Evolutionary conservation across 192 early-diverging fungal genomes (phyloP).

Genomic region (Backusella circina): DNA sequence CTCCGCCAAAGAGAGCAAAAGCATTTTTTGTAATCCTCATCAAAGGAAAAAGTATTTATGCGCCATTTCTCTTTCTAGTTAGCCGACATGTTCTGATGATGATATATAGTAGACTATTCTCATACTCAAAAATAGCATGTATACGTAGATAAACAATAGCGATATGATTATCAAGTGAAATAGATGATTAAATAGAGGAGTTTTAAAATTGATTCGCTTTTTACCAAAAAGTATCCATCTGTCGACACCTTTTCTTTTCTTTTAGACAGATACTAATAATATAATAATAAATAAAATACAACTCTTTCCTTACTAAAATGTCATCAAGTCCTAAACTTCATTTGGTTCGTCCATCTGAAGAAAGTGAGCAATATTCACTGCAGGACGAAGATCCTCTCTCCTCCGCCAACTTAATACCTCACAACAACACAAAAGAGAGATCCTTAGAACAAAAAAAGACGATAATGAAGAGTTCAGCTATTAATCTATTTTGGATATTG

Average conservation of each 20-base stretch:
- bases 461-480: slow-evolving; percentile 9
- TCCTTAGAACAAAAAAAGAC: neutral
- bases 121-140: too few species aligned
- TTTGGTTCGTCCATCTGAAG: slow-evolving; percentile 4
- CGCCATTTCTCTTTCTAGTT: too few species aligned
- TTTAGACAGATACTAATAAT: neutral
- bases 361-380: slow-evolving; percentile 2
- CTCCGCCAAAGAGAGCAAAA: too few species aligned
- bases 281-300: neutral
- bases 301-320: neutral
- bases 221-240: too few species aligned
- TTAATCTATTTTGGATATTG: slow-evolving; percentile 25
- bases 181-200: neutral
- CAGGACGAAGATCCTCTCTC: slow-evolving; percentile 1
- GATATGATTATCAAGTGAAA: neutral
- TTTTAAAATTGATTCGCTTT: neutral
- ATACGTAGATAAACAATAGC: too few species aligned
- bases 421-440: neutral
- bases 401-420: neutral
- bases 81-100: too few species aligned
- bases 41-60: too few species aligned
- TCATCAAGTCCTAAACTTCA: neutral
- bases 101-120: too few species aligned
- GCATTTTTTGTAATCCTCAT: too few species aligned
- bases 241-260: too few species aligned